Percentiles rank a stretch among this genome's conserved stretches.
These are phyloP conservation scores for Ophiocordyceps sinensis DNA, from an alignment of 2,329 filamentous ascomycete genomes.

Conservation along the genomic window DNA sequence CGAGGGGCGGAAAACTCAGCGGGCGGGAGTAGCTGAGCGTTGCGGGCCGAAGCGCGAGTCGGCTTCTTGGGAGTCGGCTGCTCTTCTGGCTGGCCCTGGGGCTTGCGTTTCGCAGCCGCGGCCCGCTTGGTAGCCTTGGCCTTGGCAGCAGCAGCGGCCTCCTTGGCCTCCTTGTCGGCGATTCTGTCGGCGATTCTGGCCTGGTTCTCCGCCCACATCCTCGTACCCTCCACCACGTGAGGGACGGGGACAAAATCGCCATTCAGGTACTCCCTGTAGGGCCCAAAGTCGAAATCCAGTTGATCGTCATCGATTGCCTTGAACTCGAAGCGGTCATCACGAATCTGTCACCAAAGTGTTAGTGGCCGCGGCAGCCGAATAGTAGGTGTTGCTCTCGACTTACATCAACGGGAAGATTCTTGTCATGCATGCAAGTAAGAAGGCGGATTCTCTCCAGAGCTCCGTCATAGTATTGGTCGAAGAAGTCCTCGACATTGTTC, in stretches of 20 bases:
- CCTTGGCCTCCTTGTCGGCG: constrained; percentile 14
- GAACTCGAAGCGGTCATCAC: constrained; percentile 30
- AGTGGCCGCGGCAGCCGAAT: background rate
- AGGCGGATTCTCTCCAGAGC: constrained; percentile 31
- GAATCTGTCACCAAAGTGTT: constrained; percentile 14
- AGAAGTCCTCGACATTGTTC: constrained; percentile 23
- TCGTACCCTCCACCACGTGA: constrained; percentile 26
- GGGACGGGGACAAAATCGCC: constrained; percentile 30
- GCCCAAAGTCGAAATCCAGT: constrained; percentile 25
- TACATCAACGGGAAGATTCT: constrained; percentile 33
- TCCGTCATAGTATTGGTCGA: constrained; percentile 27
- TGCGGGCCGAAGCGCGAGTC: constrained; percentile 19
- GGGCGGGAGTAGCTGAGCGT: constrained; percentile 11
- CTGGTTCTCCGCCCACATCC: constrained; percentile 23
- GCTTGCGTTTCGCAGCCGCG: constrained; percentile 31
- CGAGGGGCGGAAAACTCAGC: constrained; percentile 11
- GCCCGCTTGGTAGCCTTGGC: constrained; percentile 19
- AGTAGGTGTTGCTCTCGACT: constrained; percentile 13
- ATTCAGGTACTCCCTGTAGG: constrained; percentile 25
- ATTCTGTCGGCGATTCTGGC: constrained; percentile 23
- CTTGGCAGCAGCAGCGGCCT: constrained; percentile 10
- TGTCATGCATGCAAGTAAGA: constrained; percentile 27
- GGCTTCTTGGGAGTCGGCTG: constrained; percentile 34
- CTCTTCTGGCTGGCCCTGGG: constrained; percentile 32
- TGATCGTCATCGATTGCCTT: constrained; percentile 29